Evolutionary conservation across 352 stramenopile genomes (phyloP).

Genomic region (Phytopythium litorale): DNA sequence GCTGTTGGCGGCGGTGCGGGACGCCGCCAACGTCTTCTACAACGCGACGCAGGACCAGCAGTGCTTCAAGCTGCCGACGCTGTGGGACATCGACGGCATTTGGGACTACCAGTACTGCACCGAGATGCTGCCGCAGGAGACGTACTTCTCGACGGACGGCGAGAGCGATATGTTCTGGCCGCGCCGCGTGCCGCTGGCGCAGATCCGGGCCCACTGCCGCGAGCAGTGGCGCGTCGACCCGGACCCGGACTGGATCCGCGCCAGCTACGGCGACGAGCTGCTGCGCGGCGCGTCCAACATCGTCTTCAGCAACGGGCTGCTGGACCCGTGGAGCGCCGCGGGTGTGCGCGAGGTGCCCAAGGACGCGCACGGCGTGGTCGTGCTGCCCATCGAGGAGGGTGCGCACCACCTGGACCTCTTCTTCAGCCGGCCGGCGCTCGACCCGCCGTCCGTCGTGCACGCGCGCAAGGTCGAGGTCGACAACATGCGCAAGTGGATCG

Average conservation of each 20-base stretch:
- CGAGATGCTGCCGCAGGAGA: slow-evolving; percentile 88
- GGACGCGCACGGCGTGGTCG: slow-evolving; percentile 45
- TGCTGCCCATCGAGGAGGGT: slow-evolving; percentile 75
- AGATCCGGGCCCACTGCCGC: slow-evolving; percentile 62
- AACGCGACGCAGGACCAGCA: slow-evolving; percentile 75
- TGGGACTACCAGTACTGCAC: slow-evolving; percentile 93
- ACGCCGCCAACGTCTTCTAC: slow-evolving; percentile 85
- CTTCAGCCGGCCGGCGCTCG: slow-evolving; percentile 79
- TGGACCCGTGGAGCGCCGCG: slow-evolving; percentile 92
- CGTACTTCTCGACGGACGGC: slow-evolving; percentile 87
- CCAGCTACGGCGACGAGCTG: slow-evolving; percentile 65
- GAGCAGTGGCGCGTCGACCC: slow-evolving; percentile 60
- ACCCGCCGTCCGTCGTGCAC: slow-evolving; percentile 72
- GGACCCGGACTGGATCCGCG: slow-evolving; percentile 69
- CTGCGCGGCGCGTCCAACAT: slow-evolving; percentile 88
- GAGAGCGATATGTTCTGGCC: slow-evolving; percentile 92
- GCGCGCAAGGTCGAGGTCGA: slow-evolving; percentile 76
- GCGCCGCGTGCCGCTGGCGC: slow-evolving; percentile 52
- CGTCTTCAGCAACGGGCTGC: slow-evolving; percentile 93
- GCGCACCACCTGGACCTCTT: slow-evolving; percentile 93
- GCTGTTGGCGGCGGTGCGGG: slow-evolving; percentile 46
- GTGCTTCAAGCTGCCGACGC: slow-evolving; percentile 73
- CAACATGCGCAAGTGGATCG: slow-evolving; percentile 83
- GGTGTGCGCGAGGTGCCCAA: slow-evolving; percentile 70
- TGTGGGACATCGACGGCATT: slow-evolving; percentile 80